phyloP scores from a whole-genome alignment of 202 grass and related monocot genomes.

The Panicum hallii region DNA sequence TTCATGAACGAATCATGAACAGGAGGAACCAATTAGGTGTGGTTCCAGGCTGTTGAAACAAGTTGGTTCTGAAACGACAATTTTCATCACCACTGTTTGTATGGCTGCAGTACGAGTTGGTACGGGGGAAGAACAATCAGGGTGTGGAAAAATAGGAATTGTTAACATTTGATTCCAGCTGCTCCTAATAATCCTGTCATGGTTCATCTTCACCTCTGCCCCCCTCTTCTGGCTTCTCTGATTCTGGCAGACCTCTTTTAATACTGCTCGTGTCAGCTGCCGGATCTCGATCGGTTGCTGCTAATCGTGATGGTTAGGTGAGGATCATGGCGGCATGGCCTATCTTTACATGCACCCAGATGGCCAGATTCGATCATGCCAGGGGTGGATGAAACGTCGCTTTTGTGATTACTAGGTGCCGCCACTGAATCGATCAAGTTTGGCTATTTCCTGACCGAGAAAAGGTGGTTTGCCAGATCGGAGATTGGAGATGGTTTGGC shows the following conservation, averaged over 20 bases:
- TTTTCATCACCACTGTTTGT: not conserved
- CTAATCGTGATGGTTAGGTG: conserved; percentile 10
- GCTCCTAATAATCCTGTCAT: not conserved
- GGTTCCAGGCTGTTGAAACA: conserved; percentile 21
- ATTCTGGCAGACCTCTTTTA: not conserved
- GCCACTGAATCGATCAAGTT: not conserved
- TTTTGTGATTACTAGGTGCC: not conserved
- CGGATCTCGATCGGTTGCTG: not conserved
- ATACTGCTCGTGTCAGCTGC: not conserved
- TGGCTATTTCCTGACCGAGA: conserved; percentile 12
- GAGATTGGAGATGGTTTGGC: not conserved
- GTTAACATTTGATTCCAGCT: not conserved
- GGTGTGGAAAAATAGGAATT: not conserved
- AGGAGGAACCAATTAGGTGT: no score
- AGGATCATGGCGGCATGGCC: not conserved
- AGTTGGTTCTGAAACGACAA: not conserved
- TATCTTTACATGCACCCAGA: conserved; percentile 15
- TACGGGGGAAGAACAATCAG: not conserved
- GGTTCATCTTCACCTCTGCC: not conserved
- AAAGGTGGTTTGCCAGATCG: not conserved
- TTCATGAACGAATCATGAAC: not conserved
- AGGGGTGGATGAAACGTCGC: conserved; percentile 18
- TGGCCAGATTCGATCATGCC: conserved; percentile 14
- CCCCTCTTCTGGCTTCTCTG: not conserved
- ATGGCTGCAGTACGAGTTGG: no score